phyloP scores from a whole-genome alignment of 1,139 yeast species.

The Taiozyma sp. region DNA sequence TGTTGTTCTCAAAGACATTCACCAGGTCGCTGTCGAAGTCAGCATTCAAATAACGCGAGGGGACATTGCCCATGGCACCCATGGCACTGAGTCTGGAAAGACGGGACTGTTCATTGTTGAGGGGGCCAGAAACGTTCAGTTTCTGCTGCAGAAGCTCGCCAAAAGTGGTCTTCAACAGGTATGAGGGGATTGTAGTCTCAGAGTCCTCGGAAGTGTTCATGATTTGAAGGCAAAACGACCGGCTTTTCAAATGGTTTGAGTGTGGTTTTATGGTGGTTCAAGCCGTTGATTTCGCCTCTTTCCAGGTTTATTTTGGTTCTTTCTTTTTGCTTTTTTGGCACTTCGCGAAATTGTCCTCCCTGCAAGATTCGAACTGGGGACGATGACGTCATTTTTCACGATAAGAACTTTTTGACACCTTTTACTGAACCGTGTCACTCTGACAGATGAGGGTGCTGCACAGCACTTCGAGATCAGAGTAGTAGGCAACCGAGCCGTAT shows the following conservation, averaged over 20 bases:
- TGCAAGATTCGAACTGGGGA: background rate
- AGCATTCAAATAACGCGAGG: conserved; percentile 11
- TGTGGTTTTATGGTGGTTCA: background rate
- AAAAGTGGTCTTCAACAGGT: background rate
- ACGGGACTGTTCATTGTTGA: background rate
- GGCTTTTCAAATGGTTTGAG: background rate
- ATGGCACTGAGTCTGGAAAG: background rate
- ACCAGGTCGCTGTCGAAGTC: conserved; percentile 12
- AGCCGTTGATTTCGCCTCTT: background rate
- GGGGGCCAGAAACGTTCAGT: background rate
- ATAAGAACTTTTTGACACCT: background rate
- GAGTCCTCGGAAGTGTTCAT: background rate
- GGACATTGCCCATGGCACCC: conserved; percentile 7
- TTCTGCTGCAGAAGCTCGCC: background rate
- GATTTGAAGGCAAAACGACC: background rate
- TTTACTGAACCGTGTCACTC: background rate
- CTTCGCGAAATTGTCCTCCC: background rate
- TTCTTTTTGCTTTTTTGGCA: background rate
- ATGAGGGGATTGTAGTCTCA: background rate
- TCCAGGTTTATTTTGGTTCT: background rate
- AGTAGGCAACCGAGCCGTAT: too few relatives aligned
- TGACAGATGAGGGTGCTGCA: background rate
- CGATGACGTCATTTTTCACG: background rate
- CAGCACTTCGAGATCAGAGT: too few relatives aligned
- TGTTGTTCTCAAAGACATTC: conserved; percentile 6